Conservation (phyloP, 1,139 yeast genomes). For the Arxiozyma bovina region DNA sequence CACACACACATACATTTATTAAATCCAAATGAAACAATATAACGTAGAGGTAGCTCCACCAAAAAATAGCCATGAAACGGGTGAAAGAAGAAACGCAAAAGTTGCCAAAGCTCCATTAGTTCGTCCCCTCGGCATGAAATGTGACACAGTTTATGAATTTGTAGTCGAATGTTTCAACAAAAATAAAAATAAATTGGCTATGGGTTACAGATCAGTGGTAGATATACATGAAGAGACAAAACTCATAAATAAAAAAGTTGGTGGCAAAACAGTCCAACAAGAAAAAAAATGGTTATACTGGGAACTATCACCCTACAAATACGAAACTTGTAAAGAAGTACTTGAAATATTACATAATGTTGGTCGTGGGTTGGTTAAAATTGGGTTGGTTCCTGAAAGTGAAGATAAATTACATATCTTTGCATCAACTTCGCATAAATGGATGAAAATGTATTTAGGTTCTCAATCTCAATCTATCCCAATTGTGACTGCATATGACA, state of each 20-base stretch:
- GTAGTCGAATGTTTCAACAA: constrained; percentile 54
- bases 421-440: constrained; percentile 75
- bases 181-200: constrained; percentile 46
- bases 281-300: constrained; percentile 84
- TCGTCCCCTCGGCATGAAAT: constrained; percentile 53
- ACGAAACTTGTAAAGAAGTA: constrained; percentile 54
- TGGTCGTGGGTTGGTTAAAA: constrained; percentile 66
- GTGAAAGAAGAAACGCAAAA: constrained; percentile 67
- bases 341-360: constrained; percentile 41
- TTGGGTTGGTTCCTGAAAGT: constrained; percentile 56
- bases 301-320: constrained; percentile 68
- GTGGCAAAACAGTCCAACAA: constrained; percentile 63
- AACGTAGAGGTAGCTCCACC: constrained; percentile 62
- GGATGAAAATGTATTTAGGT: constrained; percentile 86
- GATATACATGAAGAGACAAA: constrained; percentile 73
- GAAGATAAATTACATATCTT: constrained; percentile 67
- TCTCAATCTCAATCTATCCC: constrained; percentile 72
- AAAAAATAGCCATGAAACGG: constrained; percentile 79
- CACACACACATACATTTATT: too few relatives aligned
- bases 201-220: constrained; percentile 73
- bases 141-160: constrained; percentile 63
- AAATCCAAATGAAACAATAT: constrained; percentile 10
- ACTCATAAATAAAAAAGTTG: constrained; percentile 61
- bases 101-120: constrained; percentile 46
- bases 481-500: constrained; percentile 93